Base-by-base conservation (phyloP, 768 basidiomycete genomes). In the Leccinum longicurvipes region DNA sequence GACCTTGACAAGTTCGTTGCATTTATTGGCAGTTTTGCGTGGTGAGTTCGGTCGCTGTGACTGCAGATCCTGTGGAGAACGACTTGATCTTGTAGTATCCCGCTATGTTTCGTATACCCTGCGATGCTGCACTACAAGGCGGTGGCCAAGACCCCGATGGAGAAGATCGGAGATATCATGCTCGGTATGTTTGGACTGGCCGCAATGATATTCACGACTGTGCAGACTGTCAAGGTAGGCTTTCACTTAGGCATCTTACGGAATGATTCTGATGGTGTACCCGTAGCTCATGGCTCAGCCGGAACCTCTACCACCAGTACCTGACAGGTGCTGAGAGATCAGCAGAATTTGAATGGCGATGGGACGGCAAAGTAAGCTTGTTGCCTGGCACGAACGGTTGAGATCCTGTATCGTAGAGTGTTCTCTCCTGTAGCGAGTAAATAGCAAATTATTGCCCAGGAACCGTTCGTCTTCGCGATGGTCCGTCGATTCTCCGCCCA, bases 1-100 rank as follows among this genome's bases (percentile, higher is more conserved):
- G 95, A 97, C 72, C 74, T 98, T 44, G 96, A 98, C 75, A 98
- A 97, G 74, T 97, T 97, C 67, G 95, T 97, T 15, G 84, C 91
- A 15, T 85, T 98, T 63, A 80, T 98, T 56, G 96, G 96, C 47
- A 88, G 90, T 67, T 93, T 94, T 66, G 95, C 95, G 57, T 97
- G 94, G 93, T 93, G 59, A 64, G 89, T 51, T 39, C 7, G 10
- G 23, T 47, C 28, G 28, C 29, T 27, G 34, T 24, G 21, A 21
- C 17, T 24, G 27, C 48, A 14, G 19, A 39, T 53, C 57, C 15
- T 19, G 32, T 24, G 49, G 47, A 52, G 57, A 61, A 51, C 63
- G 44, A 65, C 59, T 23, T 31, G 39, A 54, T 50, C 32, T 42
- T 32, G 17, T 59, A 96, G 94, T 64, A 87, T 97, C 9, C 96